Base-by-base conservation (phyloP, 2,329 filamentous ascomycete genomes). In the Stagonosporopsis tanaceti region DNA sequence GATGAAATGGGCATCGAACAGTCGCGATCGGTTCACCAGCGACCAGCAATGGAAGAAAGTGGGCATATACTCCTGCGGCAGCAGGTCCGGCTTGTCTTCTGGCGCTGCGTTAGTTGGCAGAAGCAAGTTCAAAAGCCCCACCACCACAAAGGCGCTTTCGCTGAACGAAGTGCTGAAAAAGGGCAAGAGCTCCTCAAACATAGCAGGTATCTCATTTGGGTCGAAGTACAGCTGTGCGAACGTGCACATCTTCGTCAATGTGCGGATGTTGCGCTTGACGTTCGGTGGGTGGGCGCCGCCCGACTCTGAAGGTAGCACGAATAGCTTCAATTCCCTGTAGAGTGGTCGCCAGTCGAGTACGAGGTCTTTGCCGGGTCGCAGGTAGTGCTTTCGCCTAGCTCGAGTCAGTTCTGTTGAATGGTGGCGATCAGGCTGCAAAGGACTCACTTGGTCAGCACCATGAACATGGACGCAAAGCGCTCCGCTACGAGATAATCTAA, bases 11-110 rank as follows among this genome's bases (percentile, higher is more conserved):
- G 91, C 86, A 76, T 99, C 95, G 60, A 95, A 90, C 3, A 88
- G 84, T 76, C 92, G 95, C 1, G 94, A 98, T 48, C 96, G 85
- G 66, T 92, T 95, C 64, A 98, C 88, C 39, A 98, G 83, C 1
- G 93, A 95, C 95, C 95, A 99, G 1, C 98, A 79, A 76, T 99
- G 95, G 81, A 99, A 99, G 67, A 97, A 89, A 0, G 94, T 97
- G 3, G 95, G 95, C 34, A 98, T 80, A 70, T 96, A 94, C 71
- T 94, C 88, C 64, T 93, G 89, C 0, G 95, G 94, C 66, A 93
- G 88, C n/a, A 96, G 86, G 66, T 93, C 87, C 30, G 83, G 81
- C 66, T 90, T 86, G 28, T 87, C 87, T 25, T 87, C 83, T 4
- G 92, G 90, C 2, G 90, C 87, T 1, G 93, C 88, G 34, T 88